phyloP scores from a whole-genome alignment of 345 rosid species.

The Euphorbia lathyris region DNA sequence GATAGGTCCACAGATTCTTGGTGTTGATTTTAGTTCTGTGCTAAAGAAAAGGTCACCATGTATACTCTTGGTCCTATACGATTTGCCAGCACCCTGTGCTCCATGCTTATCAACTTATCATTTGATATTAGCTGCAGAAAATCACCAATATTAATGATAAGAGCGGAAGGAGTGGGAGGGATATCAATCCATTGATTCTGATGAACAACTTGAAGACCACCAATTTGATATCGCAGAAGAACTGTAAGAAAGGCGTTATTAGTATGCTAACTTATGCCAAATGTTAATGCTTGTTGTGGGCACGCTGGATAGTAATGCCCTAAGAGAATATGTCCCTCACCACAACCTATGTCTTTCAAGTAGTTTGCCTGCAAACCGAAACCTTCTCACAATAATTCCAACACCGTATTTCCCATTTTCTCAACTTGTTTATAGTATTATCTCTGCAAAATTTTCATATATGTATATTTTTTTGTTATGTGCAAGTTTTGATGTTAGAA shows the following conservation, averaged over 20 bases:
- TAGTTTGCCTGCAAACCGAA: conserved; percentile 4
- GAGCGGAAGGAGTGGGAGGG: conserved; percentile 12
- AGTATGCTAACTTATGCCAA: conserved; percentile 10
- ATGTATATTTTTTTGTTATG: no score
- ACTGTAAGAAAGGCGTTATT: conserved; percentile 16
- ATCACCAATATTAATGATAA: conserved; percentile 24
- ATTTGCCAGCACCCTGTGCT: conserved; percentile 21
- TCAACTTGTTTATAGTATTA: conserved; percentile 3
- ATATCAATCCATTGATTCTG: conserved; percentile 22
- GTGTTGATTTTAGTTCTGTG: background rate
- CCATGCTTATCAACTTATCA: conserved; percentile 19
- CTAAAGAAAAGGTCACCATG: conserved; percentile 11
- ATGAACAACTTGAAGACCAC: conserved; percentile 26
- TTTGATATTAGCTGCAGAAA: conserved; percentile 26
- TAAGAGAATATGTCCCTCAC: background rate
- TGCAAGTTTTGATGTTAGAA: no score
- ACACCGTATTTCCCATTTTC: background rate
- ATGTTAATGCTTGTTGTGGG: conserved; percentile 6
- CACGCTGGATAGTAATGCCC: conserved; percentile 13
- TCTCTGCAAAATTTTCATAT: conserved; percentile 12
- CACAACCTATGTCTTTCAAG: conserved; percentile 12
- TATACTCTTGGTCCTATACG: conserved; percentile 13
- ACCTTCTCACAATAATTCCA: conserved; percentile 10
- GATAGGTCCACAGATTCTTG: no score
- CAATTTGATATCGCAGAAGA: conserved; percentile 22